Conservation (phyloP, 1,284 basidiomycete genomes). For the Leucoagaricus sp. region DNA sequence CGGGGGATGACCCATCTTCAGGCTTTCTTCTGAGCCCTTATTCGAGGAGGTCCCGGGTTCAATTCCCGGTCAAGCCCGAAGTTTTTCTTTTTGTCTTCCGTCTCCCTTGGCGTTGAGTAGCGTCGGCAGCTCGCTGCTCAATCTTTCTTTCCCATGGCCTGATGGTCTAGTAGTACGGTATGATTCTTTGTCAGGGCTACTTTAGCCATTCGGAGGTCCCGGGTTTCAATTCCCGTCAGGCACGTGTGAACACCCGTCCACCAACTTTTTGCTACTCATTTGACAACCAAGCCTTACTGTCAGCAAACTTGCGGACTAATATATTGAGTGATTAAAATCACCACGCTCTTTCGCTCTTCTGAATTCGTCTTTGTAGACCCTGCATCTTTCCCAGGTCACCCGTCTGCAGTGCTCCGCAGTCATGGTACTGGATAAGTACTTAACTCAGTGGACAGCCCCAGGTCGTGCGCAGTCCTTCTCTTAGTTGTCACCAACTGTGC, state of each 20-base stretch:
- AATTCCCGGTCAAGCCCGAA: conserved; percentile 75
- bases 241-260: too few species aligned
- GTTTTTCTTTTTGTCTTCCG: not conserved
- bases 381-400: not conserved
- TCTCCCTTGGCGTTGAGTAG: not conserved
- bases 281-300: too few species aligned
- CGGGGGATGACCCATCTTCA: conserved; percentile 19
- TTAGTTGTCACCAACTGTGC: not conserved
- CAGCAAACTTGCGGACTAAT: too few species aligned
- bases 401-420: conserved; percentile 1
- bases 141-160: conserved; percentile 22
- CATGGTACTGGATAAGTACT: not conserved
- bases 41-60: conserved; percentile 84
- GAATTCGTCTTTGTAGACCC: not conserved
- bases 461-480: not conserved
- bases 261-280: too few species aligned
- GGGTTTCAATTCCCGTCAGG: too few species aligned
- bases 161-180: conserved; percentile 30
- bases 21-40: not conserved
- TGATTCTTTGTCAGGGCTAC: conserved; percentile 33
- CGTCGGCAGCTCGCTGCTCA: not conserved
- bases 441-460: not conserved
- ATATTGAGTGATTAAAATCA: too few species aligned
- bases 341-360: too few species aligned
- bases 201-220: too few species aligned